A percentile compares a stretch with the other conserved stretches of the same genome.
Conservation (phyloP, 164 flowering plant genomes). For the Tetrastigma voinierianum region DNA sequence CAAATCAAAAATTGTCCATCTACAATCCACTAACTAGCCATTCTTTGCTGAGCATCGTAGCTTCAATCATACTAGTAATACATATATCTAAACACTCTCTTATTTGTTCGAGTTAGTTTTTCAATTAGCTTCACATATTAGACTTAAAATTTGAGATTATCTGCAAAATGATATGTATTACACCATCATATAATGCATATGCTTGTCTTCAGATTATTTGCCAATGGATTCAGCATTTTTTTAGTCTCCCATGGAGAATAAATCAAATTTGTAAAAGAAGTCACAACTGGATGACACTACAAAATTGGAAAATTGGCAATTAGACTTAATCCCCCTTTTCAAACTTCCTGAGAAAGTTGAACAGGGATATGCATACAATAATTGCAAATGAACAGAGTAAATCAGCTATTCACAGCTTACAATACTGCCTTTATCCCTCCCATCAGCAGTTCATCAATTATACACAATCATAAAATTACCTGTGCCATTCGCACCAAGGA, state of each 20-base stretch:
- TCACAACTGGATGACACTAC: background rate
- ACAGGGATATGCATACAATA: background rate
- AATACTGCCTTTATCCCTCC: background rate
- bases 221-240: background rate
- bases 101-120: too few species aligned
- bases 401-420: background rate
- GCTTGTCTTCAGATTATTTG: background rate
- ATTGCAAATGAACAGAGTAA: background rate
- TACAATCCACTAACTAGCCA: too few species aligned
- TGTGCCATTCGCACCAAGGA: conserved; percentile 97
- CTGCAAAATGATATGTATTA: too few species aligned
- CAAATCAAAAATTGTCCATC: too few species aligned
- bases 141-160: too few species aligned
- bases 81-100: too few species aligned
- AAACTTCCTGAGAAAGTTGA: background rate
- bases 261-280: background rate
- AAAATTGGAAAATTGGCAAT: background rate
- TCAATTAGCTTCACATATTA: too few species aligned
- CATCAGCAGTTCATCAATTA: background rate
- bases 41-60: too few species aligned
- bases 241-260: background rate
- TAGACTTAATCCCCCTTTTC: too few species aligned
- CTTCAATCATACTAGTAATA: too few species aligned
- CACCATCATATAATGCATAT: background rate
- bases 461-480: conserved; percentile 33